A percentile compares a stretch with the other conserved stretches of the same genome.
Conservation (phyloP, 2,329 filamentous ascomycete genomes). For the Xylaria hypoxylon region DNA sequence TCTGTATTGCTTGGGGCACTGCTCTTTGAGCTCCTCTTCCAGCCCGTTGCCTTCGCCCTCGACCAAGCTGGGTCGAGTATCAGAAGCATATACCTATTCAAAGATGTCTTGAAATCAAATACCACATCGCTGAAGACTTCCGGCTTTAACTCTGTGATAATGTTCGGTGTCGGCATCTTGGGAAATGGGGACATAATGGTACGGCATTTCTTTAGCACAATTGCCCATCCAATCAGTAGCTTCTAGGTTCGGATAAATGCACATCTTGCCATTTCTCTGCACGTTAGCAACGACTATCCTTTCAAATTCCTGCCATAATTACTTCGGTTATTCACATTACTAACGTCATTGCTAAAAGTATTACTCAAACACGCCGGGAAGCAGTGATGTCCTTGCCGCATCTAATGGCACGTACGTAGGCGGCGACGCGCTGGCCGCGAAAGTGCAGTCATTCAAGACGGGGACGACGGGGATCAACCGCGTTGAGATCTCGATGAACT, state of each 20-base stretch:
- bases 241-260: not conserved
- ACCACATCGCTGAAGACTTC: constrained; percentile 56
- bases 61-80: constrained; percentile 41
- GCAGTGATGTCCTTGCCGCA: constrained; percentile 53
- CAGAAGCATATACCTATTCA: constrained; percentile 55
- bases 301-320: not conserved
- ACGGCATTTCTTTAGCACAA: constrained; percentile 5
- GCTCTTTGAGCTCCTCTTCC: constrained; percentile 31
- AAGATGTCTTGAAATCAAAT: constrained; percentile 60
- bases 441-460: constrained; percentile 58
- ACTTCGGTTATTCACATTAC: not conserved
- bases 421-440: constrained; percentile 60
- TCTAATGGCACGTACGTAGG: constrained; percentile 60
- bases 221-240: too few relatives aligned
- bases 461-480: constrained; percentile 52
- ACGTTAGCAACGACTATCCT: not conserved
- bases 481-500: constrained; percentile 59
- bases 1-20: constrained; percentile 14
- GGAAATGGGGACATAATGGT: constrained; percentile 56
- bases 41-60: constrained; percentile 32
- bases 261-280: not conserved
- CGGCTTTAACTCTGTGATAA: constrained; percentile 58
- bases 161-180: constrained; percentile 58
- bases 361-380: constrained; percentile 57
- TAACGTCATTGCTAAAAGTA: constrained; percentile 46